Percentiles rank a stretch among this genome's conserved stretches.
Evolutionary conservation across 352 stramenopile genomes (phyloP).

Genomic region (Phytophthora fragariaefolia): DNA sequence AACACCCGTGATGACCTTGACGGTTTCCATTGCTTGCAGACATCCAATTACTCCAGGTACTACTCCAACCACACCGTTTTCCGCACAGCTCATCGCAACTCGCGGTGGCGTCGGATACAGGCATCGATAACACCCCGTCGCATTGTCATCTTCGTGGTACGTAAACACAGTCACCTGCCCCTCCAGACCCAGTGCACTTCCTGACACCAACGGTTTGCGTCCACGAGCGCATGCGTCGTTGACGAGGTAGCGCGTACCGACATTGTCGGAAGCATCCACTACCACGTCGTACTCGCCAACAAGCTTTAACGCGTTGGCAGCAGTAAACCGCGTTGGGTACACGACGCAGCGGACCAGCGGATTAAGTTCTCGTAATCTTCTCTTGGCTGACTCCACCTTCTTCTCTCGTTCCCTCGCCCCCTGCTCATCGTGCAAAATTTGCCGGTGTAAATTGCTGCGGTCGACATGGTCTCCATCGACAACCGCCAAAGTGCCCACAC

Average conservation of each 20-base stretch:
- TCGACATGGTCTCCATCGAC: slow-evolving; percentile 97
- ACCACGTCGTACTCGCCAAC: slow-evolving; percentile 91
- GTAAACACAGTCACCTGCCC: slow-evolving; percentile 97
- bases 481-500: slow-evolving; percentile 93
- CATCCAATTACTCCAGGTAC: slow-evolving; percentile 95
- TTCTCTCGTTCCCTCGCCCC: slow-evolving; percentile 65
- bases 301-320: slow-evolving; percentile 81
- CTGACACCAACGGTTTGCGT: slow-evolving; percentile 92
- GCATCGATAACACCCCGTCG: slow-evolving; percentile 95
- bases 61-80: slow-evolving; percentile 97
- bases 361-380: slow-evolving; percentile 72
- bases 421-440: slow-evolving; percentile 93
- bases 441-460: slow-evolving; percentile 96
- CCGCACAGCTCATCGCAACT: slow-evolving; percentile 87
- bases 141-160: slow-evolving; percentile 51
- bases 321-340: slow-evolving; percentile 61
- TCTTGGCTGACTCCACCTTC: slow-evolving; percentile 92
- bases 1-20: slow-evolving; percentile 91
- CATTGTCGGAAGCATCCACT: slow-evolving; percentile 97
- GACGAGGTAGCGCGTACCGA: slow-evolving; percentile 94
- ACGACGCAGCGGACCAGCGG: slow-evolving; percentile 72
- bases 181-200: slow-evolving; percentile 95
- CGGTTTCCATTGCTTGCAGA: slow-evolving; percentile 92
- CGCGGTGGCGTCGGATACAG: slow-evolving; percentile 92
- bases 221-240: slow-evolving; percentile 94